Evolutionary conservation across 768 basidiomycete genomes (phyloP), one percentile per base, ranked within the genome.

Genomic region (Suillus weaverae): DNA sequence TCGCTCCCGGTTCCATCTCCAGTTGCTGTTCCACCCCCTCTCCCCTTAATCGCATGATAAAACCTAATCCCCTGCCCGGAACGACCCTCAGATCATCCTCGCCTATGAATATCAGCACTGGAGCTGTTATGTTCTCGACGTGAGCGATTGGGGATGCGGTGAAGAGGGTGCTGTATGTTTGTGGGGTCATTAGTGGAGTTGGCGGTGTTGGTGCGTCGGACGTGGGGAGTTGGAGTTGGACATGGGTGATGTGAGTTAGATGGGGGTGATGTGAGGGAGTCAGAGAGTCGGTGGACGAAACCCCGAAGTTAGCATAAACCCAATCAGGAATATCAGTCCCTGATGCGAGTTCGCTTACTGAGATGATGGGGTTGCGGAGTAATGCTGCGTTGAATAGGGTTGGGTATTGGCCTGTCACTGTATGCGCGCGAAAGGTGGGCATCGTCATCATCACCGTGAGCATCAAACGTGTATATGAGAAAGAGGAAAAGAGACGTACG

Each of bases 311-410:
- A 76, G 66, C 80, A 81, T 70, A 79, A 4, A 74, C 69, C 90
- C 89, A 92, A 69, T 91, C 90, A 7, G 87, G 83, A 43, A 92
- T 91, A 66, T 92, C 90, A 2, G 84, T 84, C 1, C 77, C 77
- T 0, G 82, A 74, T 18, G 50, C 50, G 35, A 87, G 74, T 54
- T 87, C 85, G 11, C 86, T 86, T 0, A 79, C 79, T 5, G 86
- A 86, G 51, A 86, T 86, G 63, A 91, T 90, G 0, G 90, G 89
- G 70, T 92, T 92, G 50, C 87, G 84, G 54, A 90, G 70, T 26
- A 84, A 83, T 0, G 86, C 86, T 0, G 87, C 89, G 18, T 81
- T 83, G 71, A 89, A 91, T 41, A 85, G 73, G n/a, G 83, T 80
- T 0, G 90, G 89, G 67, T 81, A 81, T 64, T 85, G 84, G 0